Evolutionary conservation across 257 asterid genomes (phyloP).

Genomic region (Penstemon eatonii): DNA sequence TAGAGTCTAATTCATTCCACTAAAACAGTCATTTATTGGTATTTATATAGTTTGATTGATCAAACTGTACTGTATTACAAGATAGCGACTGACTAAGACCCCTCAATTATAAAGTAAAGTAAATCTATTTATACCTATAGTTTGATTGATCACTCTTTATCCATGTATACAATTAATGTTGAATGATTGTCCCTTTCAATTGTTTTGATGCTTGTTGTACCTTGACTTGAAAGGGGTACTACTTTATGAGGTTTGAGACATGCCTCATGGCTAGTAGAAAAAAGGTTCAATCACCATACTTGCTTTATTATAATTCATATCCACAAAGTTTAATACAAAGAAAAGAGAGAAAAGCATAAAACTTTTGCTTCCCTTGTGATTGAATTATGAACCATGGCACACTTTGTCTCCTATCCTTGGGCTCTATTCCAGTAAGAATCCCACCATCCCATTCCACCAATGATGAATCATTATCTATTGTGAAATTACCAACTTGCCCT

Average conservation of each 20-base stretch:
- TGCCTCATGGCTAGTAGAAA: conserved; percentile 26
- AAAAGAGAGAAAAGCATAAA: conserved; percentile 10
- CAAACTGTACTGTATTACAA: too few species aligned
- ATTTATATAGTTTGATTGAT: too few species aligned
- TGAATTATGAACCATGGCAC: conserved; percentile 40
- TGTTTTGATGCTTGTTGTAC: too few species aligned
- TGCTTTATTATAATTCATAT: conserved; percentile 18
- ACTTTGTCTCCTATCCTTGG: conserved; percentile 33
- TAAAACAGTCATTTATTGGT: too few species aligned
- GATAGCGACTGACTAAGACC: too few species aligned
- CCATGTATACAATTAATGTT: too few species aligned
- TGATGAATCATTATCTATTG: background rate
- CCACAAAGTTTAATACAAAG: conserved; percentile 28
- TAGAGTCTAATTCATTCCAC: too few species aligned
- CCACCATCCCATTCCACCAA: conserved; percentile 6
- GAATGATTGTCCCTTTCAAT: too few species aligned
- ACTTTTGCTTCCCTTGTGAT: conserved; percentile 35
- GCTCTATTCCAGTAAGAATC: conserved; percentile 1
- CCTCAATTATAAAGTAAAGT: too few species aligned
- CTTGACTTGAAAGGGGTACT: conserved; percentile 3
- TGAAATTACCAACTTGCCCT: background rate
- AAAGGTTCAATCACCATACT: conserved; percentile 37
- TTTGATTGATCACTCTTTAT: too few species aligned
- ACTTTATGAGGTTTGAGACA: conserved; percentile 22
- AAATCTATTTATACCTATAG: too few species aligned